Evolutionary conservation across 2,329 filamentous ascomycete species (phyloP).

Genomic region (Neurospora sp.): DNA sequence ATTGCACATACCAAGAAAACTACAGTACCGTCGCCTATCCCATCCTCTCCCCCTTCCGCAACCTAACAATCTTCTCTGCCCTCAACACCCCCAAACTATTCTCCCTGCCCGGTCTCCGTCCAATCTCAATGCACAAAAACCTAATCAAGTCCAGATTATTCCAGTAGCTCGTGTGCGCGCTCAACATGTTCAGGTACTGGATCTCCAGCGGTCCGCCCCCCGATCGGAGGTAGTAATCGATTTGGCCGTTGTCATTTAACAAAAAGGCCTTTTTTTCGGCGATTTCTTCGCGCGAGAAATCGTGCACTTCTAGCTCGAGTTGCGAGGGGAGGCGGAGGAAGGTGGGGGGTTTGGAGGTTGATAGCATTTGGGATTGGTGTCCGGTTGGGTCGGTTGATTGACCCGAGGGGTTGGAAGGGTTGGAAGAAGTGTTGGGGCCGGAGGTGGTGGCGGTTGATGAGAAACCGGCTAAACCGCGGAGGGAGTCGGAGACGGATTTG

Average conservation of each 20-base stretch:
- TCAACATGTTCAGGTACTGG: constrained; percentile 94
- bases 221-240: constrained; percentile 80
- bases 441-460: constrained; percentile 17
- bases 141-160: constrained; percentile 76
- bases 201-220: constrained; percentile 84
- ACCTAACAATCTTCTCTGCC: constrained; percentile 36
- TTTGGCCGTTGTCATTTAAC: constrained; percentile 92
- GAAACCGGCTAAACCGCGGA: constrained; percentile 50
- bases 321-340: constrained; percentile 46
- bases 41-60: constrained; percentile 26
- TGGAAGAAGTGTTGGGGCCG: constrained; percentile 5
- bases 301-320: constrained; percentile 89
- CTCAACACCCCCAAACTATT: constrained; percentile 48
- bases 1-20: too few relatives aligned
- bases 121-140: constrained; percentile 81
- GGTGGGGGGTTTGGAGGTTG: constrained; percentile 26
- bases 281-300: constrained; percentile 86
- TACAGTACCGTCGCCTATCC: neutral
- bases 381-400: neutral
- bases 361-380: neutral
- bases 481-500: constrained; percentile 50
- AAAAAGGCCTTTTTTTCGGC: constrained; percentile 81
- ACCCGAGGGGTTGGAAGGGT: constrained; percentile 12
- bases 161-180: constrained; percentile 95
- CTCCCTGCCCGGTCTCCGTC: constrained; percentile 58